A percentile compares a stretch with the other conserved stretches of the same genome.
Conservation (phyloP, 2,329 filamentous ascomycete genomes). For the Trichoderma aggressivum region DNA sequence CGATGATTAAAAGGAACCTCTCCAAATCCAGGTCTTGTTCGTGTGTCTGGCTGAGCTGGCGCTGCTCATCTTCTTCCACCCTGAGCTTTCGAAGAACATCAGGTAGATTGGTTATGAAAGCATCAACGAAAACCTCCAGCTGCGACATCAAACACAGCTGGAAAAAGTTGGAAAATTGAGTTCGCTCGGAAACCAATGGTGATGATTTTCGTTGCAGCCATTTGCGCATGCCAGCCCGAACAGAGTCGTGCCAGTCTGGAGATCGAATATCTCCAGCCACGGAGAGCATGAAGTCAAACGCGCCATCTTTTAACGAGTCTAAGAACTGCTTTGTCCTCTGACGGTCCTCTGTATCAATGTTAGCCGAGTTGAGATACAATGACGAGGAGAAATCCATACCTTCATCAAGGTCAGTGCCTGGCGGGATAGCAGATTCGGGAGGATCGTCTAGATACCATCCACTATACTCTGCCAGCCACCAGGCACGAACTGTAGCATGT, state of each 20-base stretch:
- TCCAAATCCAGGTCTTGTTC: constrained; percentile 75
- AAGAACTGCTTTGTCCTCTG: constrained; percentile 70
- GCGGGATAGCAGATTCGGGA: constrained; percentile 52
- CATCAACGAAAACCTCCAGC: constrained; percentile 82
- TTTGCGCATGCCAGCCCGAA: constrained; percentile 74
- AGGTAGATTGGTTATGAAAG: constrained; percentile 92
- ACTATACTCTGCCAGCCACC: constrained; percentile 93
- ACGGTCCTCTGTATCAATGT: constrained; percentile 56
- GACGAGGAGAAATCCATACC: constrained; percentile 33
- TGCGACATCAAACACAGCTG: constrained; percentile 72
- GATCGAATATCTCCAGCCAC: constrained; percentile 77
- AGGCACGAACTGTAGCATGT: constrained; percentile 72
- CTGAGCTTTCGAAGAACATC: constrained; percentile 84
- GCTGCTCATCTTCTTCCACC: constrained; percentile 84
- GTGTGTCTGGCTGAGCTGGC: constrained; percentile 62
- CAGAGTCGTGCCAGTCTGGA: constrained; percentile 83
- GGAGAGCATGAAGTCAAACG: constrained; percentile 86
- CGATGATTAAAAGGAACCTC: constrained; percentile 85
- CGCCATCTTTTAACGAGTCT: constrained; percentile 78
- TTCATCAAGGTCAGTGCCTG: constrained; percentile 61
- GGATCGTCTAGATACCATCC: constrained; percentile 79
- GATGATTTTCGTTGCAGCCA: constrained; percentile 80
- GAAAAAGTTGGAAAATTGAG: constrained; percentile 69
- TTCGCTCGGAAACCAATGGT: constrained; percentile 62
- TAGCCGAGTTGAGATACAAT: constrained; percentile 19